Evolutionary conservation across 2,329 filamentous ascomycete species (phyloP).

Genomic region (Arthrinium phaeospermum): DNA sequence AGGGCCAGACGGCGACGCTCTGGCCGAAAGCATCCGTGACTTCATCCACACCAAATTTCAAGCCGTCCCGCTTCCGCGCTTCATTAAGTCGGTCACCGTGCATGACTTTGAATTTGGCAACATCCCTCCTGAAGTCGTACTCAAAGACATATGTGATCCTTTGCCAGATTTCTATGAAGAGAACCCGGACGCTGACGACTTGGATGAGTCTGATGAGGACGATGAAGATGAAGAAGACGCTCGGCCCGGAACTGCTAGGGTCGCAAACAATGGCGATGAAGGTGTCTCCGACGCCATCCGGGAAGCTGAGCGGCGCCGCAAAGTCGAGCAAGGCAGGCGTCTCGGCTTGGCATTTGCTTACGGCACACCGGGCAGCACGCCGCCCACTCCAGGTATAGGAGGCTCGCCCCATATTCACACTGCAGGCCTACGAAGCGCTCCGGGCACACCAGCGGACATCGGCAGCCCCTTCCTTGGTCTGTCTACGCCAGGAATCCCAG

Average conservation of each 20-base stretch:
- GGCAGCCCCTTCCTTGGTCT: slow-evolving; percentile 61
- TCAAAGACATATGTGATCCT: slow-evolving; percentile 97
- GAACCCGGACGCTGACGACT: slow-evolving; percentile 67
- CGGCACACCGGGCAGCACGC: slow-evolving; percentile 5
- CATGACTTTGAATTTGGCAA: slow-evolving; percentile 93
- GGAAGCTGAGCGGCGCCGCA: slow-evolving; percentile 41
- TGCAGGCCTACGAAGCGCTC: slow-evolving; percentile 38
- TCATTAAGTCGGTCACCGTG: slow-evolving; percentile 95
- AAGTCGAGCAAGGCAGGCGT: slow-evolving; percentile 39
- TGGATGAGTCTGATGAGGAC: slow-evolving; percentile 56
- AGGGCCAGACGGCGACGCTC: slow-evolving; percentile 82
- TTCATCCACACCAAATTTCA: slow-evolving; percentile 98
- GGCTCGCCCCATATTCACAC: slow-evolving; percentile 49
- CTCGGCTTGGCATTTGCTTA: slow-evolving; percentile 23
- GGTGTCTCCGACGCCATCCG: slow-evolving; percentile 41
- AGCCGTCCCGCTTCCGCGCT: slow-evolving; percentile 85
- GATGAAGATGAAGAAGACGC: slow-evolving; percentile 42
- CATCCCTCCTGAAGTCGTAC: slow-evolving; percentile 81
- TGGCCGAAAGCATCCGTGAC: slow-evolving; percentile 84
- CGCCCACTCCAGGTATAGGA: slow-evolving; percentile 23
- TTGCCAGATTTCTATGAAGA: slow-evolving; percentile 96
- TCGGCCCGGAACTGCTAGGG: slow-evolving; percentile 29
- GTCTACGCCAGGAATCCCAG: slow-evolving; percentile 68
- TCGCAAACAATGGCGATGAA: slow-evolving; percentile 27
- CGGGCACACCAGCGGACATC: slow-evolving; percentile 49